Conservation (phyloP, 2,329 filamentous ascomycete species). For the Neonectria neomacrospora region DNA sequence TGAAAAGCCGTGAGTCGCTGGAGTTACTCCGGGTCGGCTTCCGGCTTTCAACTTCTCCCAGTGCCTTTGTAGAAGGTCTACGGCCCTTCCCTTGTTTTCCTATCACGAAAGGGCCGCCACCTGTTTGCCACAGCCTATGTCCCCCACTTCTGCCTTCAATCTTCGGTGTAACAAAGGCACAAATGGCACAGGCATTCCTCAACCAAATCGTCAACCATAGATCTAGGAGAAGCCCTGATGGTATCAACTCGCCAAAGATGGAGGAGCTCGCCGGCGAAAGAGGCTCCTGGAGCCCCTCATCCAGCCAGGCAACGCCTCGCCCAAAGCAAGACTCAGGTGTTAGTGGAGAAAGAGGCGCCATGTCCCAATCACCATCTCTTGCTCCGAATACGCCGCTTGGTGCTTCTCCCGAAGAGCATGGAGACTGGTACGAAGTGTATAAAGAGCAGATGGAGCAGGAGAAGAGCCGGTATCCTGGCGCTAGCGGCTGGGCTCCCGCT, state of each 20-base stretch:
- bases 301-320: slow-evolving; percentile 9
- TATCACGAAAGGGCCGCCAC: neutral
- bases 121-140: neutral
- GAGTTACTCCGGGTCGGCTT: neutral
- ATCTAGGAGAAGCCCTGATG: neutral
- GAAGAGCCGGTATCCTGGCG: slow-evolving; percentile 54
- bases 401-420: slow-evolving; percentile 22
- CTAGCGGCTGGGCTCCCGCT: slow-evolving; percentile 62
- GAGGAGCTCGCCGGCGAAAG: neutral
- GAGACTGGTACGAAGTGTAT: slow-evolving; percentile 12
- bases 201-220: neutral
- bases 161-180: neutral
- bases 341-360: slow-evolving; percentile 19
- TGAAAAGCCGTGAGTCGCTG: neutral
- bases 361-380: slow-evolving; percentile 22
- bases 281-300: slow-evolving; percentile 14
- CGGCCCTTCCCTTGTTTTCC: neutral
- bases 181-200: neutral
- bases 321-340: slow-evolving; percentile 14
- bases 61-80: neutral
- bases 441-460: slow-evolving; percentile 56
- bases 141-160: neutral
- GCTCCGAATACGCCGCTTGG: slow-evolving; percentile 19
- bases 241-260: slow-evolving; percentile 6
- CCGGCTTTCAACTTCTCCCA: neutral